Evolutionary conservation across 1,284 basidiomycete species (phyloP).

Genomic region (Sutorius eximius): DNA sequence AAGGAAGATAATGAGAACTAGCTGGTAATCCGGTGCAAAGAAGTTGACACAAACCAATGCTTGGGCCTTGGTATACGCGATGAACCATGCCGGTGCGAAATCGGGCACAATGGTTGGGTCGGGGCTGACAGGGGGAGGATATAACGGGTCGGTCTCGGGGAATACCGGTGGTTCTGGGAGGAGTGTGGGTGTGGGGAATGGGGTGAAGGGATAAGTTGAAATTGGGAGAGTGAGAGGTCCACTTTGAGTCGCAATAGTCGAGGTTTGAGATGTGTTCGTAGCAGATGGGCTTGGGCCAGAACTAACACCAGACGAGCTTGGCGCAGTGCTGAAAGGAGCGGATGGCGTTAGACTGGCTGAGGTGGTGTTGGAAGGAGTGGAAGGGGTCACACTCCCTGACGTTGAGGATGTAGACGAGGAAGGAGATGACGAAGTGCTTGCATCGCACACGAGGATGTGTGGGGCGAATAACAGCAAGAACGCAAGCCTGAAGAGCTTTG

Average conservation of each 20-base stretch:
- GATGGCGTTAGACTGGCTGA: neutral
- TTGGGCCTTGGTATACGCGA: conserved; percentile 40
- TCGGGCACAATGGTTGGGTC: conserved; percentile 41
- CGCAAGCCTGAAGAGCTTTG: conserved; percentile 10
- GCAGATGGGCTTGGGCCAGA: conserved; percentile 4
- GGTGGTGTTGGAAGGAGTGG: conserved; percentile 3
- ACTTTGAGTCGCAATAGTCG: conserved; percentile 12
- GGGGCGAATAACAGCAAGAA: conserved; percentile 20
- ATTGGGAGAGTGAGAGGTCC: conserved; percentile 29
- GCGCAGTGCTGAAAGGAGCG: conserved; percentile 5
- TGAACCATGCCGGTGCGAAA: conserved; percentile 44
- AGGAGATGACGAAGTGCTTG: neutral
- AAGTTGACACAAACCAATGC: conserved; percentile 29
- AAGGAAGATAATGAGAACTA: neutral
- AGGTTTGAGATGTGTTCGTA: conserved; percentile 6
- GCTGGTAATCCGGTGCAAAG: neutral
- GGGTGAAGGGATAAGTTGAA: conserved; percentile 29
- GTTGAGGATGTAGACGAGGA: conserved; percentile 1
- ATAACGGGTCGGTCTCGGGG: conserved; percentile 31
- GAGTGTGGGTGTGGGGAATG: conserved; percentile 32
- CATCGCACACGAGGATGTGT: conserved; percentile 6
- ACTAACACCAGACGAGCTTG: neutral
- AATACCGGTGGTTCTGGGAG: conserved; percentile 31
- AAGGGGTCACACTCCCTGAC: neutral
- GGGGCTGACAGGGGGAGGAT: conserved; percentile 28